phyloP scores from a whole-genome alignment of 805 yeast species.

The Sugiyamaella mastotermitis region DNA sequence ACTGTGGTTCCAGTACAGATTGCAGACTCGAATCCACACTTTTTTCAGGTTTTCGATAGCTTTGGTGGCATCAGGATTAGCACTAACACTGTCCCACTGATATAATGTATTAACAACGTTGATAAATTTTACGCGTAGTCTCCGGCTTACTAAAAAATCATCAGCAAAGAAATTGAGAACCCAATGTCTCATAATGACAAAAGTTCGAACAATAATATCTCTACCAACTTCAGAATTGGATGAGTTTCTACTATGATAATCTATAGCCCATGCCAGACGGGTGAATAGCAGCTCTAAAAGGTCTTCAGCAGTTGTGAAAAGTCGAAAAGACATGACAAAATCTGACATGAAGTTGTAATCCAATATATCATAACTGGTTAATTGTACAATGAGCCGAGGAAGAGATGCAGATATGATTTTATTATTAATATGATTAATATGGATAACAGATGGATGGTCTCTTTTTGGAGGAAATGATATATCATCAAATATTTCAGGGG shows the following conservation, averaged over 20 bases:
- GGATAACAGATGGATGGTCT: neutral
- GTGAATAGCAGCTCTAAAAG: constrained; percentile 57
- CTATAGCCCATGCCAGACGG: constrained; percentile 63
- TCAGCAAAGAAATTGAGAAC: constrained; percentile 77
- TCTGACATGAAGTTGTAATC: constrained; percentile 78
- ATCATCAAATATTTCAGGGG: constrained; percentile 13
- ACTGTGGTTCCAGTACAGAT: constrained; percentile 29
- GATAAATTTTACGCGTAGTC: constrained; percentile 40
- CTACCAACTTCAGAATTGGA: constrained; percentile 46
- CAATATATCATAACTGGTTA: constrained; percentile 64
- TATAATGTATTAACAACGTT: constrained; percentile 33
- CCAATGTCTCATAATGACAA: constrained; percentile 88
- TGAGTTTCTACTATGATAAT: constrained; percentile 12
- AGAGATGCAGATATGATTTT: constrained; percentile 19
- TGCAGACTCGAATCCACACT: constrained; percentile 40
- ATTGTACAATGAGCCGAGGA: constrained; percentile 29
- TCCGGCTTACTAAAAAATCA: constrained; percentile 59
- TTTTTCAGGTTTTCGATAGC: constrained; percentile 43
- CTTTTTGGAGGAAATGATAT: constrained; percentile 15
- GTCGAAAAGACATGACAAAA: constrained; percentile 77
- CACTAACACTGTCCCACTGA: constrained; percentile 23
- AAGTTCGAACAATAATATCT: constrained; percentile 68
- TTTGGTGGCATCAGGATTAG: constrained; percentile 25
- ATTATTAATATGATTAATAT: constrained; percentile 4
- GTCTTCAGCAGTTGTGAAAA: constrained; percentile 53